Evolutionary conservation across 805 yeast species (phyloP), one percentile per base, ranked within the genome.

Genomic region (Candida boleticola): DNA sequence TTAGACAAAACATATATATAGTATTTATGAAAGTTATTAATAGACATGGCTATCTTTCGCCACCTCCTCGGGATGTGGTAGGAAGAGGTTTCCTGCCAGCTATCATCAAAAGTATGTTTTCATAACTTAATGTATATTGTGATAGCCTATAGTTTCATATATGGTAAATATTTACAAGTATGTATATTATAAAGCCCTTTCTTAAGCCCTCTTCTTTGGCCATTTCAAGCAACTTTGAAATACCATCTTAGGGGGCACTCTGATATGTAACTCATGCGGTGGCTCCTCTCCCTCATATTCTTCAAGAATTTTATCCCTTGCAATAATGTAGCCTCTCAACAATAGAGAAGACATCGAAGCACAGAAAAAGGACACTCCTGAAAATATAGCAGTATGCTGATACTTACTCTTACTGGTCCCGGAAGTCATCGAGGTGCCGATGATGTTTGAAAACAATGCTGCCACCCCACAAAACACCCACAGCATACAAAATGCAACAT

Each of bases 281-380:
- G 35, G 19, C 3, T 29, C 39, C 7, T 48, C 18, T 16, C 23
- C 38, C 22, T 19, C 42, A 11, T 46, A 50, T 29, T 29, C 33
- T 4, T 40, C 50, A 2, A 51, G 45, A 5, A 45, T 30, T 23
- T 26, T 34, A 47, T 75, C 77, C 45, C 83, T 60, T 14, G 72
- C 70, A 18, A 77, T 66, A n/a, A 79, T 39, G 66, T 77, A 77
- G 1, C 75, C 79, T 49, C 85, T 61, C 43, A 77, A 52, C 3
- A 74, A 23, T 43, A 68, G 56, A 19, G 74, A 53, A 18, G 54
- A 39, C 3, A 67, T 25, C 2, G 74, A 68, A 1, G 77, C 73
- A 11, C 60, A 73, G 25, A 75, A 47, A 51, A 71, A 80, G 4
- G 72, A 60, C 5, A 61, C 50, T 0, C 85, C 85, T 14, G 76